These are phyloP conservation scores for Myxozyma neotropica DNA, from an alignment of 805 yeast genomes.

Conservation along the genomic window DNA sequence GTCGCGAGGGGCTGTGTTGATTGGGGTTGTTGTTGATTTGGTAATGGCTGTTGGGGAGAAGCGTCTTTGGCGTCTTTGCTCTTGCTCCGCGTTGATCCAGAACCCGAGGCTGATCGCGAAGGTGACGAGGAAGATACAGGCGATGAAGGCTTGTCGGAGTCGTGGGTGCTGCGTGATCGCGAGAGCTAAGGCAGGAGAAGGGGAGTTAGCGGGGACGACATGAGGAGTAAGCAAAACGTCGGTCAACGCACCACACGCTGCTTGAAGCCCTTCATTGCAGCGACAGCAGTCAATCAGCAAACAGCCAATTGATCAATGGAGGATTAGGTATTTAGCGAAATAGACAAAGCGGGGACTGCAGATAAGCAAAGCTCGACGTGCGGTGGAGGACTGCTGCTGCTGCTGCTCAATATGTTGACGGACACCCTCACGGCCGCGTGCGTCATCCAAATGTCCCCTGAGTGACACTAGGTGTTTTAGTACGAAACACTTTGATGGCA, in stretches of 20 bases:
- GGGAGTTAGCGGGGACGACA: not conserved
- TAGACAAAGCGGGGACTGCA: too few relatives aligned
- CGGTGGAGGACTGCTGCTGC: too few relatives aligned
- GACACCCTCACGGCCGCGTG: not conserved
- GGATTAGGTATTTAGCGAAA: too few relatives aligned
- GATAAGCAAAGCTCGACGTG: not conserved
- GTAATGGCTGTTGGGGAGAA: not conserved
- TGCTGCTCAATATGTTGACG: not conserved
- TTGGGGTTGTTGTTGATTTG: not conserved
- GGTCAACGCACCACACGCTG: conserved; percentile 37
- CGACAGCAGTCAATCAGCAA: not conserved
- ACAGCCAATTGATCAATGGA: not conserved
- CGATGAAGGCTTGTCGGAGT: conserved; percentile 15
- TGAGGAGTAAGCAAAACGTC: not conserved
- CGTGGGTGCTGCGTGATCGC: conserved; percentile 35
- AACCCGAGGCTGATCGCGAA: not conserved
- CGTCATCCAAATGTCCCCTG: not conserved
- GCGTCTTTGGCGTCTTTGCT: conserved; percentile 12
- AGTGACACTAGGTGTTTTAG: not conserved
- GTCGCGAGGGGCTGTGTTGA: not conserved
- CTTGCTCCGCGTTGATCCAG: conserved; percentile 11
- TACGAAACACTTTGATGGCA: not conserved
- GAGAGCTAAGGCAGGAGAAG: conserved; percentile 28
- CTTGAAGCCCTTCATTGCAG: conserved; percentile 39
- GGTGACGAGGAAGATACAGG: conserved; percentile 11